phyloP scores from a whole-genome alignment of 306 rosid genomes.

The Cucumis sativus region Cucumber_9930_V3 NC_026657.2:38006501-38007000 shows the following conservation, averaged over 20 bases:
- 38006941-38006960: background rate
- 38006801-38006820: background rate
- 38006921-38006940: background rate
- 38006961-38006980: background rate
- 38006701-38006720: background rate
- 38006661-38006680: background rate
- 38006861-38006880: background rate
- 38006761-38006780: background rate
- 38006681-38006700: background rate
- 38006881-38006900: background rate
- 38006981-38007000: background rate
- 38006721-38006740: background rate
- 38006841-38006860: background rate
- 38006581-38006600: too few relatives aligned
- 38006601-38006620: background rate
- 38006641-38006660: background rate
- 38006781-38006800: background rate
- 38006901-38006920: background rate
- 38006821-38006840: background rate
- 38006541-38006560: too few relatives aligned
- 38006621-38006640: background rate
- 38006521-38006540: background rate
- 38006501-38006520: background rate
- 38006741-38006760: background rate
- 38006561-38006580: too few relatives aligned